phyloP scores from a whole-genome alignment of 768 basidiomycete species.

The Multifurca ochricompacta region DNA sequence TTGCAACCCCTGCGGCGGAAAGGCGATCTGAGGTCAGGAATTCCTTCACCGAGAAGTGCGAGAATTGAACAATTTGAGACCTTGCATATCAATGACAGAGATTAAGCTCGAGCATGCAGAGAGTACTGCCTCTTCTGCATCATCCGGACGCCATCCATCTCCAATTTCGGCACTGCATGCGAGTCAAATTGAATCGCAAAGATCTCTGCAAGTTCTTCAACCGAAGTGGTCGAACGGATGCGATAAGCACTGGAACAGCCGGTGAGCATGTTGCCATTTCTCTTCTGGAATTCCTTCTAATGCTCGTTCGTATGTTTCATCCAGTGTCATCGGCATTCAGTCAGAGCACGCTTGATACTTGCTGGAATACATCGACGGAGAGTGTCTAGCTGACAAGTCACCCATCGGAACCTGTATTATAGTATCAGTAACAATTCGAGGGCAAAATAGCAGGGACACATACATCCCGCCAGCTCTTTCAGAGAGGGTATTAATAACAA shows the following conservation, averaged over 20 bases:
- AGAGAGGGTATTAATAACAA: no score
- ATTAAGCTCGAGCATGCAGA: neutral
- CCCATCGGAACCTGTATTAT: no score
- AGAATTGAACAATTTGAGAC: neutral
- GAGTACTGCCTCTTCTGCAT: neutral
- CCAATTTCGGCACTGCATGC: neutral
- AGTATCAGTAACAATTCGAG: no score
- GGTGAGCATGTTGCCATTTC: no score
- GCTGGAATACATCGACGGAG: no score
- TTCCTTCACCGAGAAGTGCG: constrained; percentile 10
- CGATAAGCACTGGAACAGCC: neutral
- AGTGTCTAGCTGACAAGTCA: no score
- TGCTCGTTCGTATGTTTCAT: no score
- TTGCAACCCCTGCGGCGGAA: neutral
- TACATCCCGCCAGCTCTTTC: no score
- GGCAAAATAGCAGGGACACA: no score
- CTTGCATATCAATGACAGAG: neutral
- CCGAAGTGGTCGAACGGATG: neutral
- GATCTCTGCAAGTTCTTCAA: constrained; percentile 3
- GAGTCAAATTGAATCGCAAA: neutral
- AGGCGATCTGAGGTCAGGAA: constrained; percentile 1
- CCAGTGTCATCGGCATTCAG: no score
- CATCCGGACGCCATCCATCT: neutral
- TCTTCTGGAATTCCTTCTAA: no score
- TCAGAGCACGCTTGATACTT: no score